Conservation (phyloP, 192 early-diverging fungal species). For the Funneliformis geosporum region DNA sequence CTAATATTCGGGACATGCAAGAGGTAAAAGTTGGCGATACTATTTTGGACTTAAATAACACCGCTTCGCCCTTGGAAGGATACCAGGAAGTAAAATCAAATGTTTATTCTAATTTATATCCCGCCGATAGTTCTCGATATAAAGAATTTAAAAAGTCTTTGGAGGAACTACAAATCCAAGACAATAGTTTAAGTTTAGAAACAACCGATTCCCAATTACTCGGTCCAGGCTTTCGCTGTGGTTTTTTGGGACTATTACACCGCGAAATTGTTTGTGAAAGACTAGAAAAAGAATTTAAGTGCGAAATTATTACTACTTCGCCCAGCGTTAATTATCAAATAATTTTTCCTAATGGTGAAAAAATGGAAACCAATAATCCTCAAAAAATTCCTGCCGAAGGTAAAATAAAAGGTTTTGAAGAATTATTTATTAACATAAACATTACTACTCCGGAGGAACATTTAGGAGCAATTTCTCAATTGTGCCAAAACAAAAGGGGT, state of each 20-base stretch:
- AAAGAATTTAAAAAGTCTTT: slow-evolving; percentile 21
- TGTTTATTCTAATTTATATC: slow-evolving; percentile 25
- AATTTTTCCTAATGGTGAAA: slow-evolving; percentile 1
- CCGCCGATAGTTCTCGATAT: slow-evolving; percentile 8
- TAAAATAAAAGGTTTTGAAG: slow-evolving; percentile 11
- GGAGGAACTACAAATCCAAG: slow-evolving; percentile 18
- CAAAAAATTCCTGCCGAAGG: slow-evolving; percentile 6
- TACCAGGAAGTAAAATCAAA: slow-evolving; percentile 11
- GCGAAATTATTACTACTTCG: slow-evolving; percentile 13
- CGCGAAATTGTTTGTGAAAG: not conserved
- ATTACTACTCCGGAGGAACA: not conserved
- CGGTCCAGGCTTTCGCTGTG: slow-evolving; percentile 2
- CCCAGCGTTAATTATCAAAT: slow-evolving; percentile 8
- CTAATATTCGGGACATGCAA: slow-evolving; percentile 3
- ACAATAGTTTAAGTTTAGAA: slow-evolving; percentile 17
- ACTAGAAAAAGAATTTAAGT: slow-evolving; percentile 13
- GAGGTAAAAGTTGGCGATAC: slow-evolving; percentile 9
- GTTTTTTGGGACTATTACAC: slow-evolving; percentile 14
- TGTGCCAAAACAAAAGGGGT: slow-evolving; percentile 10
- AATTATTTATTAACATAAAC: slow-evolving; percentile 3
- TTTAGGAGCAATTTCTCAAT: slow-evolving; percentile 9
- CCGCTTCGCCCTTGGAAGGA: not conserved
- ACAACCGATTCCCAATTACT: not conserved
- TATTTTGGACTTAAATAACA: not conserved
- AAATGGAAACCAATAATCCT: not conserved